Evolutionary conservation across 1,284 basidiomycete genomes (phyloP), one percentile per base, ranked within the genome.

Genomic region (Singerocomus inundabilis): DNA sequence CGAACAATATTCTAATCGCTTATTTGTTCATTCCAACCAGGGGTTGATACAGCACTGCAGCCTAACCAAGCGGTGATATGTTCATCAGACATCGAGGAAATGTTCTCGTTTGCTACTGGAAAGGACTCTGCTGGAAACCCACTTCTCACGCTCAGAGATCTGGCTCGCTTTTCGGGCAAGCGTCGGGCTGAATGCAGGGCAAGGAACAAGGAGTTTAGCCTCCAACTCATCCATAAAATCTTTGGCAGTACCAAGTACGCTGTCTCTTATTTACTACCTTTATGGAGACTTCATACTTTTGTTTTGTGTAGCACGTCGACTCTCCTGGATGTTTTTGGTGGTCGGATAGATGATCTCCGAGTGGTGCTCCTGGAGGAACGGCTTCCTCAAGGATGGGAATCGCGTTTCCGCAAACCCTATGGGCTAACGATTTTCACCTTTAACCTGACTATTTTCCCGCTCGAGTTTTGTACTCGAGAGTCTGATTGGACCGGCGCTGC

Each of bases 371-470:
- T 72, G 9, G 82, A 89, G 45, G 87, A 89, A 58, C 76, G 83
- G 21, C 61, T 89, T 25, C 82, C 82, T 0, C 75, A 83, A 0
- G 79, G 79, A 24, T 88, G 85, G 84, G 82, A 88, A 64, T 73
- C 84, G 0, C 69, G 74, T 18, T 62, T 80, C 25, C 70, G 73
- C 26, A 66, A 74, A 29, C 75, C 70, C 1, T 67, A 75, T 46
- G 86, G 86, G 0, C 63, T 89, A 29, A 87, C 86, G 0, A 67
- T 89, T 21, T 52, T 70, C 8, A 65, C 68, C 12, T 81, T 88
- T 70, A 85, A 88, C 58, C 32, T 37, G 5, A 80, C 78, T 0
- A 77, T 78, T 8, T 40, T 80, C 13, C 68, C 66, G 29, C 71
- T 88, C 21, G 83, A 77, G 59, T 57, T 73, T 25, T 69, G 72